These are phyloP conservation scores for Iberis pinnata DNA, from an alignment of 345 rosid genomes.

Conservation along the genomic window DNA sequence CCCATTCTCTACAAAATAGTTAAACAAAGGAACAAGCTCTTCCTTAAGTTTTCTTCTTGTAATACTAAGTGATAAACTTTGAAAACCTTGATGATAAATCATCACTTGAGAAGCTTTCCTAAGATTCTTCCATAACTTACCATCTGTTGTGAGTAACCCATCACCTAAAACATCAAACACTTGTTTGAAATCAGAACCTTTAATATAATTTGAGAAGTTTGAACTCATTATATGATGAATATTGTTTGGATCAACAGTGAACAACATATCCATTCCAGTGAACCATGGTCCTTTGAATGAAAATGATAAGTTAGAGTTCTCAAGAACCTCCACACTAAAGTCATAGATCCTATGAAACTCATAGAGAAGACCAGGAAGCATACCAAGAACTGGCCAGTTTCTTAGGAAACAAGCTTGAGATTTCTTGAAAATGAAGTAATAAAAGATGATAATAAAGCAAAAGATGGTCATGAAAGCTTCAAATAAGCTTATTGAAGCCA, in stretches of 20 bases:
- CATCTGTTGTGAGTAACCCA: constrained; percentile 25
- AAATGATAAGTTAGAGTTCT: constrained; percentile 19
- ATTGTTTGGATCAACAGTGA: constrained; percentile 30
- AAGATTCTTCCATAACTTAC: constrained; percentile 26
- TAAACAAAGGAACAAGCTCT: no score
- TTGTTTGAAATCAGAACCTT: constrained; percentile 30
- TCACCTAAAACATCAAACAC: constrained; percentile 27
- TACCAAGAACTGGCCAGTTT: constrained; percentile 23
- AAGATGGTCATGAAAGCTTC: neutral
- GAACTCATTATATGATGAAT: constrained; percentile 28
- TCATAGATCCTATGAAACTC: neutral
- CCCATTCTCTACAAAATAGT: no score
- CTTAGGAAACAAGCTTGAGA: neutral
- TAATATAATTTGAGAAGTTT: constrained; percentile 28
- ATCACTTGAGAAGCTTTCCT: constrained; percentile 21
- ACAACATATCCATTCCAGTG: constrained; percentile 14
- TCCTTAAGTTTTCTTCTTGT: no score
- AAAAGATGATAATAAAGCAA: neutral
- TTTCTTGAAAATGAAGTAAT: constrained; percentile 7
- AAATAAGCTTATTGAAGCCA: constrained; percentile 2
- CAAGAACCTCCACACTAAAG: constrained; percentile 1
- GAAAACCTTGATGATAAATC: constrained; percentile 19
- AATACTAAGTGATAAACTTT: neutral
- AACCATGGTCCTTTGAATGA: constrained; percentile 28
- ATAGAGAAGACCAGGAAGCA: constrained; percentile 26